Conservation (phyloP, 352 stramenopile species). For the Phytophthora idaei region DNA sequence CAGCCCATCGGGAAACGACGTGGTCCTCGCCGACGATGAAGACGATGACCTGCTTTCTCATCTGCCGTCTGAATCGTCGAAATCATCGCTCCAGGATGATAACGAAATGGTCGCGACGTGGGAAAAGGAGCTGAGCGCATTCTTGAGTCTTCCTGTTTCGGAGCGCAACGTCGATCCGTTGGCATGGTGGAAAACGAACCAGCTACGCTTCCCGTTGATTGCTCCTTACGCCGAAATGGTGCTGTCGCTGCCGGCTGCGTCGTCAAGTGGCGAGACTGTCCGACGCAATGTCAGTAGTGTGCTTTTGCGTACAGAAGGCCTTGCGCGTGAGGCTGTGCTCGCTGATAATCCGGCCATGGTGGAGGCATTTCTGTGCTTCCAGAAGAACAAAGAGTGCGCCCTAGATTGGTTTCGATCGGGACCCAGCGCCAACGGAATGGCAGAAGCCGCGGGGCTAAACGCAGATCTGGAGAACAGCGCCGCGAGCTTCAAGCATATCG, state of each 20-base stretch:
- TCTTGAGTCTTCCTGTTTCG: constrained; percentile 71
- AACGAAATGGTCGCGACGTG: constrained; percentile 68
- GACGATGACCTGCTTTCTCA: constrained; percentile 79
- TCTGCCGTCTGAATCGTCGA: constrained; percentile 62
- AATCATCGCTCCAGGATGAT: constrained; percentile 45
- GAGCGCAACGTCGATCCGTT: constrained; percentile 80
- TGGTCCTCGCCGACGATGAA: constrained; percentile 50
- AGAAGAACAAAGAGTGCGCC: constrained; percentile 81
- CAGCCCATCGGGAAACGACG: constrained; percentile 27
- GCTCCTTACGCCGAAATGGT: constrained; percentile 80
- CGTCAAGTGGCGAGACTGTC: constrained; percentile 64
- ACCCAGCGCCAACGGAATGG: constrained; percentile 30
- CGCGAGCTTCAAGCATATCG: constrained; percentile 72
- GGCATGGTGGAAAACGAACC: constrained; percentile 79
- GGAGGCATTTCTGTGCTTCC: constrained; percentile 82
- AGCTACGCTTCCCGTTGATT: constrained; percentile 79
- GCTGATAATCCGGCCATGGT: constrained; percentile 57
- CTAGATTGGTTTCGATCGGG: constrained; percentile 79
- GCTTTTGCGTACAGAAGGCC: constrained; percentile 61
- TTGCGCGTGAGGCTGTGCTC: constrained; percentile 45
- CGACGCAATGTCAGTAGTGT: constrained; percentile 55
- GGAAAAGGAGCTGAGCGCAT: constrained; percentile 78
- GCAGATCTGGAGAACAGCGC: constrained; percentile 41
- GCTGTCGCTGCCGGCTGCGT: constrained; percentile 65
- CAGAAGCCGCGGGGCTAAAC: constrained; percentile 25